Percentiles rank a stretch among this genome's conserved stretches.
Evolutionary conservation across 1,284 basidiomycete species (phyloP).

Genomic region (Schizophyllum amplum): DNA sequence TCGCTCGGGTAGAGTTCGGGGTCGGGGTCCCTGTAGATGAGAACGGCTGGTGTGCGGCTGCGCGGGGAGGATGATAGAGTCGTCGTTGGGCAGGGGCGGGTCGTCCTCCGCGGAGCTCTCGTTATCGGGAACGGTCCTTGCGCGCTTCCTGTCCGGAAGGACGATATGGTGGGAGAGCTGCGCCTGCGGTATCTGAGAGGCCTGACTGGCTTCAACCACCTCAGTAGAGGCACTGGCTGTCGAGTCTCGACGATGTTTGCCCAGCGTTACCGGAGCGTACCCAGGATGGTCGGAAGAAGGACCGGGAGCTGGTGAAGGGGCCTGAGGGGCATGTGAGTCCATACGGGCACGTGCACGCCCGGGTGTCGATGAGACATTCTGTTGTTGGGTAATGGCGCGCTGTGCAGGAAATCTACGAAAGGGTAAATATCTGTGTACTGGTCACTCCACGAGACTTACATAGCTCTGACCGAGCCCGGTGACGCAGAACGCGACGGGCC

Average conservation of each 20-base stretch:
- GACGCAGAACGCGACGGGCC: constrained; percentile 3
- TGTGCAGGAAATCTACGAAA: background rate
- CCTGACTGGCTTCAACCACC: constrained; percentile 31
- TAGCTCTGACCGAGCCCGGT: background rate
- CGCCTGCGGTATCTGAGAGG: constrained; percentile 25
- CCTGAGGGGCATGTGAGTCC: background rate
- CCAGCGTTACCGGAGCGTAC: constrained; percentile 36
- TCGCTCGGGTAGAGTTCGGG: background rate
- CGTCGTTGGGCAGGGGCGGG: constrained; percentile 11
- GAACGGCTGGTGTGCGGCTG: constrained; percentile 39
- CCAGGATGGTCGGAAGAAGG: constrained; percentile 24
- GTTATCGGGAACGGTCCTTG: constrained; percentile 9
- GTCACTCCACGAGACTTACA: background rate
- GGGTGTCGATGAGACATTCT: background rate
- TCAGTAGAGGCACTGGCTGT: constrained; percentile 32
- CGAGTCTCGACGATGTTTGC: constrained; percentile 54
- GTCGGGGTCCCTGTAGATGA: constrained; percentile 37
- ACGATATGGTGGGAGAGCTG: constrained; percentile 28
- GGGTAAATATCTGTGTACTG: background rate
- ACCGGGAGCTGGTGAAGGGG: background rate
- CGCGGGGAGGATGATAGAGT: constrained; percentile 25
- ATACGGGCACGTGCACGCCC: background rate
- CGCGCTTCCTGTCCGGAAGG: constrained; percentile 46
- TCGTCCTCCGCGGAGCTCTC: constrained; percentile 11
- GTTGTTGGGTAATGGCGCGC: background rate